A percentile compares a stretch with the other conserved stretches of the same genome.
These are phyloP conservation scores for Tephrocybe sp. DNA, from an alignment of 768 basidiomycete species.

Conservation along the genomic window DNA sequence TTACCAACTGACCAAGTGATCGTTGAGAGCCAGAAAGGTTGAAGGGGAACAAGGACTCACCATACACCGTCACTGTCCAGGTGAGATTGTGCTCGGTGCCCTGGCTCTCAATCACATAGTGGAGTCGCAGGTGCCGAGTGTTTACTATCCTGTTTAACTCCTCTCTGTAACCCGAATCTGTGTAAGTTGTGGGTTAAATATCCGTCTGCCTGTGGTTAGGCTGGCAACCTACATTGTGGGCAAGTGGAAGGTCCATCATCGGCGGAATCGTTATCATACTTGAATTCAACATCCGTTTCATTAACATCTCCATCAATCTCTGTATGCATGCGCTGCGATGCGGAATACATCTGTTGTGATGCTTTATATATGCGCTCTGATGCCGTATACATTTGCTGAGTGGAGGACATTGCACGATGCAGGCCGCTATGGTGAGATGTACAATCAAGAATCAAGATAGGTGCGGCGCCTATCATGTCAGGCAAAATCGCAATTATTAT, in stretches of 20 bases:
- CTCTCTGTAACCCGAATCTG: slow-evolving; percentile 7
- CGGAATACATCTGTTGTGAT: slow-evolving; percentile 1
- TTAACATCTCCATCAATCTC: not conserved
- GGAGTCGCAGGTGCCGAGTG: not conserved
- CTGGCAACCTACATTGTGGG: not conserved
- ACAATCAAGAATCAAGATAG: not conserved
- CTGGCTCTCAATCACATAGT: not conserved
- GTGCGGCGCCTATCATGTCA: not conserved
- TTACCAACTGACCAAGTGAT: not conserved
- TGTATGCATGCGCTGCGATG: not conserved
- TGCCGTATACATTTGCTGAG: not conserved
- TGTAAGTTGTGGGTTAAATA: not conserved
- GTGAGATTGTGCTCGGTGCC: slow-evolving; percentile 1
- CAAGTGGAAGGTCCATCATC: not conserved
- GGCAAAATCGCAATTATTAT: too few relatives aligned
- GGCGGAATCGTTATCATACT: not conserved
- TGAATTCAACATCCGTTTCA: not conserved
- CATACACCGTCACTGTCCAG: slow-evolving; percentile 9
- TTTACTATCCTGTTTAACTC: slow-evolving; percentile 9
- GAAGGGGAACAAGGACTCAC: not conserved
- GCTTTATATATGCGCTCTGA: slow-evolving; percentile 1
- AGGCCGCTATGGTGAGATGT: not conserved
- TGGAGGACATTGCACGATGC: not conserved
- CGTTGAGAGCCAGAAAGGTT: not conserved
- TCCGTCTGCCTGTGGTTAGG: not conserved